Evolutionary conservation across 2,329 filamentous ascomycete species (phyloP), one percentile per base, ranked within the genome.

Genomic region (Verticillium zaregamsianum): DNA sequence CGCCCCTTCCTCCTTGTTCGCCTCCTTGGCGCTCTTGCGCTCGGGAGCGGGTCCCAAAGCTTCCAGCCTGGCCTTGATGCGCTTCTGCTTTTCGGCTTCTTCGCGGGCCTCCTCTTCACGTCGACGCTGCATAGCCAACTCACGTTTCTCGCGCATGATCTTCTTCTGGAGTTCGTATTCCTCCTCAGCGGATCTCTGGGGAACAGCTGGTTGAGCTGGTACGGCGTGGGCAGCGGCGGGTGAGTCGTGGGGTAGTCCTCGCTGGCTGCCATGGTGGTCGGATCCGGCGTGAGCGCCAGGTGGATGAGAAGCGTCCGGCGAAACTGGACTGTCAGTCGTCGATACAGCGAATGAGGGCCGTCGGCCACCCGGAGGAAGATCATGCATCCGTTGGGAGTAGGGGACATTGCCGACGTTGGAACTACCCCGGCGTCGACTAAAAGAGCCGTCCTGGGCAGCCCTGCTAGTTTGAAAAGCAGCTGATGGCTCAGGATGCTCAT

Each of bases 401-500:
- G 54, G 25, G 12, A 33, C 25, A n/a, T 55, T 55, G 20, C 54
- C 31, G 14, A 96, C 90, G 70, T 93, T 96, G 2, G 94, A 98
- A 17, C 94, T 97, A 62, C 90, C 90, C 65, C 94, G 88, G 64
- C 93, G 87, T 66, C 93, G 87, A 40, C 83, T 84, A 80, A 91
- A 93, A 3, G 86, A 81, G 14, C 79, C 87, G 66, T 90, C 87
- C 64, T 90, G 88, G 17, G 77, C 81, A 66, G 85, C 84, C 63
- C 92, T 85, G 67, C 85, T 87, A 4, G 91, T 92, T 73, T 97
- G 93, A 72, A 96, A 97, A 5, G 92, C 90, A 52, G 91, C 83
- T 35, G 93, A 96, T 15, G 93, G 91, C 71, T 97, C 94, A 39
- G 90, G 90, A 5, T 84, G 79, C 23, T 91, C 87, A 56, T 85